These are phyloP conservation scores for Colletotrichum liaoningense DNA, from an alignment of 2,329 filamentous ascomycete genomes.

Conservation along the genomic window DNA sequence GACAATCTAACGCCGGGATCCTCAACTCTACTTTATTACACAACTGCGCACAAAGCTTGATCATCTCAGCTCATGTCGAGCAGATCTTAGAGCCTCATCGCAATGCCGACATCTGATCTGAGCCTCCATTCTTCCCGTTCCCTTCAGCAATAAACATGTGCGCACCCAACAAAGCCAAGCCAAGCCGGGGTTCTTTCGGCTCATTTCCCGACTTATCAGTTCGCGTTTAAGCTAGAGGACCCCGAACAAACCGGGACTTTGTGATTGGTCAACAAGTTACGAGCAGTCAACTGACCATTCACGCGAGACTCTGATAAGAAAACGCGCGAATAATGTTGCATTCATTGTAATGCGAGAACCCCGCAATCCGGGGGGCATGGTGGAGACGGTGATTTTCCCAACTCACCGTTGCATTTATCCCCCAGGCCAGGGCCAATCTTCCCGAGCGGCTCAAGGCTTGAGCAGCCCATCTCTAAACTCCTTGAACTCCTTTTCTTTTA, in stretches of 20 bases:
- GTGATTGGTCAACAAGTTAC: conserved; percentile 1
- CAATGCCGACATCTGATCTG: background rate
- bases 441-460: background rate
- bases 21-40: background rate
- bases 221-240: background rate
- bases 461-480: background rate
- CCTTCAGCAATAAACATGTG: background rate
- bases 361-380: conserved; percentile 1
- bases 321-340: conserved; percentile 6
- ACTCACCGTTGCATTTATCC: conserved; percentile 18
- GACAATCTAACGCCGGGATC: background rate
- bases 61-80: background rate
- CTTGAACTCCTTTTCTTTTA: background rate
- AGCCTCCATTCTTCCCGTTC: background rate
- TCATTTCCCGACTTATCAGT: background rate
- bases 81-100: background rate
- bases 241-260: background rate
- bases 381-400: background rate
- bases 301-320: background rate
- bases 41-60: background rate
- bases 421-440: background rate
- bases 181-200: background rate
- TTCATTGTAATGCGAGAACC: conserved; percentile 1
- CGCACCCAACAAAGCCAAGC: background rate
- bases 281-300: background rate